Conservation (phyloP, 495 filamentous ascomycete species). For the Penicillium verhagenii region DNA sequence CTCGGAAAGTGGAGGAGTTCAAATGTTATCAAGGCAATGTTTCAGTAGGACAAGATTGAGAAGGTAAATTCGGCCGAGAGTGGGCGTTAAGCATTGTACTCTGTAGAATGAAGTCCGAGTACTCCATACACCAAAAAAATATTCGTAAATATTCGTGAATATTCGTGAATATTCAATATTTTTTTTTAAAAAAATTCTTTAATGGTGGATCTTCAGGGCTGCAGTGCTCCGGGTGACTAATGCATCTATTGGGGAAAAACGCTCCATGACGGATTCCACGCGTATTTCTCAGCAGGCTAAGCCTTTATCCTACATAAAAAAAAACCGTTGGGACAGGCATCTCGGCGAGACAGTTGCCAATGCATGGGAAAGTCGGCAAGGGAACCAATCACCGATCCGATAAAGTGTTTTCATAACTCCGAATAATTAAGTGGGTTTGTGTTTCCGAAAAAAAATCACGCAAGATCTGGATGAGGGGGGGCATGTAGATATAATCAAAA, state of each 20-base stretch:
- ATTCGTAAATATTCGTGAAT: no score
- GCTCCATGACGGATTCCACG: slow-evolving; percentile 4
- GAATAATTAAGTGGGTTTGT: background rate
- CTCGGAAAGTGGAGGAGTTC: no score
- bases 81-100: no score
- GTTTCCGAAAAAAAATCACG: slow-evolving; percentile 12
- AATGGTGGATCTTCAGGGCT: background rate
- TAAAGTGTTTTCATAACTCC: background rate
- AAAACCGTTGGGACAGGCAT: slow-evolving; percentile 11
- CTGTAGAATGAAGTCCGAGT: no score
- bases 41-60: no score
- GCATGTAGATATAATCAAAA: slow-evolving; percentile 3
- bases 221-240: background rate
- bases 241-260: background rate
- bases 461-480: slow-evolving; percentile 9
- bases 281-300: slow-evolving; percentile 10
- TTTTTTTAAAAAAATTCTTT: background rate
- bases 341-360: background rate
- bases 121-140: no score
- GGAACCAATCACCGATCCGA: slow-evolving; percentile 7
- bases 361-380: background rate
- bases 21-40: no score
- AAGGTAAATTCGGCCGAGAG: no score
- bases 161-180: background rate
- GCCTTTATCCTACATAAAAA: background rate